Percentiles rank a stretch among this genome's conserved stretches.
These are phyloP conservation scores for Cadophora sp. DNA, from an alignment of 2,329 filamentous ascomycete species.

Conservation along the genomic window DNA sequence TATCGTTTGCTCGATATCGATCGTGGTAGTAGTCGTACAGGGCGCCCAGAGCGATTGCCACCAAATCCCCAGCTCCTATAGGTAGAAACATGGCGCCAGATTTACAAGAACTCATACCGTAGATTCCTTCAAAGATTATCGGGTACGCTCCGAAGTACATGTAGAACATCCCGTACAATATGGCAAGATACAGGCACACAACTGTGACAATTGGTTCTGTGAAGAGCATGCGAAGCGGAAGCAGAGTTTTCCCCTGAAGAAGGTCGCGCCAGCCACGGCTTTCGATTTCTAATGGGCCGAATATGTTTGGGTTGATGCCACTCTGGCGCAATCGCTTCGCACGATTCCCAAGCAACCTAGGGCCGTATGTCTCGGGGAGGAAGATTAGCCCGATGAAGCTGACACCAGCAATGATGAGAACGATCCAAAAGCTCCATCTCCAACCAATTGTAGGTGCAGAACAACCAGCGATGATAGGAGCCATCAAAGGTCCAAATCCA, in stretches of 20 bases:
- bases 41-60: conserved; percentile 67
- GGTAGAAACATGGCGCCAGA: conserved; percentile 88
- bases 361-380: conserved; percentile 69
- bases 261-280: conserved; percentile 12
- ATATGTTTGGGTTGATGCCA: background rate
- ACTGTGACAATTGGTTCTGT: conserved; percentile 83
- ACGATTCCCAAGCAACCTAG: conserved; percentile 68
- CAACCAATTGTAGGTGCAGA: conserved; percentile 67
- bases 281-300: background rate
- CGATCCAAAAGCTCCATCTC: conserved; percentile 77
- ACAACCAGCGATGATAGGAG: conserved; percentile 49
- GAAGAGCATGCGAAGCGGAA: conserved; percentile 59
- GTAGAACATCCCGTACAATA: conserved; percentile 69
- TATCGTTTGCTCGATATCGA: conserved; percentile 55
- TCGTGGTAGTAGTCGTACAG: conserved; percentile 67
- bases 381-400: conserved; percentile 66
- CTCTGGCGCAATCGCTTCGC: background rate
- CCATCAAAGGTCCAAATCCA: conserved; percentile 66
- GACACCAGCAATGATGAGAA: conserved; percentile 68
- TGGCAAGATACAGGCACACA: conserved; percentile 82
- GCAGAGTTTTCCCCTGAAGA: background rate
- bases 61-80: conserved; percentile 69
- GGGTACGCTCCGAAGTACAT: conserved; percentile 57
- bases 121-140: conserved; percentile 73
- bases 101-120: conserved; percentile 74